A percentile compares a stretch with the other conserved stretches of the same genome.
phyloP scores from a whole-genome alignment of 177 flowering plant species.

The Telopea speciosissima region DNA sequence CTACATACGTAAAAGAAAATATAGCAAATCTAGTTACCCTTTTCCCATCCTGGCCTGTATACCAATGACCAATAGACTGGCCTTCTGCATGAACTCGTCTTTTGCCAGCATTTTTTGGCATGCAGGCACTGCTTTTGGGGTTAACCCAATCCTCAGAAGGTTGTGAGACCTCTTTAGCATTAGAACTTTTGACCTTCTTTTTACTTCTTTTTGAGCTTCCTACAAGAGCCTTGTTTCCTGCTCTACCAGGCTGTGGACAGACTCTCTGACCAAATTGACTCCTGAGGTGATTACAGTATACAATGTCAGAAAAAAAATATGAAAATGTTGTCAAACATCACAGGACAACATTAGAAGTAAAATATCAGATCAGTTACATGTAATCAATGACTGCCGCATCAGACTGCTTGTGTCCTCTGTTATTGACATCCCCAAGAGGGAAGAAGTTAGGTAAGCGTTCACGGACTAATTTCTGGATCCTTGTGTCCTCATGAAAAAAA shows the following conservation, averaged over 20 bases:
- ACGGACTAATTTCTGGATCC: constrained; percentile 57
- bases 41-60: constrained; percentile 51
- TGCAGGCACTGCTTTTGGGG: constrained; percentile 32
- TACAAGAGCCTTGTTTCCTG: constrained; percentile 14
- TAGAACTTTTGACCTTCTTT: constrained; percentile 27
- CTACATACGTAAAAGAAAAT: neutral
- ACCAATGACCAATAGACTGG: constrained; percentile 65
- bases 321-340: neutral
- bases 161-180: constrained; percentile 18
- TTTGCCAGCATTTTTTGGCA: constrained; percentile 63
- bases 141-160: constrained; percentile 52
- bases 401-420: constrained; percentile 22
- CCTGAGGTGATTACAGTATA: constrained; percentile 33
- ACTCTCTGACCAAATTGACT: constrained; percentile 55
- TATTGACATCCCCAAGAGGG: constrained; percentile 39
- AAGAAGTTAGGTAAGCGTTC: constrained; percentile 59
- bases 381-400: constrained; percentile 54
- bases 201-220: constrained; percentile 26
- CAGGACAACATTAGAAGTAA: neutral
- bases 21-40: constrained; percentile 37
- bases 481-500: constrained; percentile 64
- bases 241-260: constrained; percentile 20
- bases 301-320: neutral
- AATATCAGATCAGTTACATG: constrained; percentile 36
- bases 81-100: constrained; percentile 55